These are phyloP conservation scores for Apiospora kogelbergensis DNA, from an alignment of 2,329 filamentous ascomycete species.

Conservation along the genomic window DNA sequence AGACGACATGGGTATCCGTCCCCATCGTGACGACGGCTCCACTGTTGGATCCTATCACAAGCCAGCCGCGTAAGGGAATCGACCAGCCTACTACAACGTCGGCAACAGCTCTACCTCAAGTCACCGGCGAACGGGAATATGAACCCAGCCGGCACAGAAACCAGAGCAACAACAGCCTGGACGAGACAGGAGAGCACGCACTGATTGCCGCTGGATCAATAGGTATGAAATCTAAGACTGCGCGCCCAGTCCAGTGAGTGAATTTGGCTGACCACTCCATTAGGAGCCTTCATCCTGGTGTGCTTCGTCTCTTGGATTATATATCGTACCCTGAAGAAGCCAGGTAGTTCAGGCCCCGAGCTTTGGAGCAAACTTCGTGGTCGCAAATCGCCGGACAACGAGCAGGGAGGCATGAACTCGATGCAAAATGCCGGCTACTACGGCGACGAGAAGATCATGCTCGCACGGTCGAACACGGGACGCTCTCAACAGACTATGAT, in stretches of 20 bases:
- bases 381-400: conserved; percentile 9
- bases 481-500: conserved; percentile 21
- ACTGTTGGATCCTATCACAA: conserved; percentile 8
- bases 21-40: conserved; percentile 6
- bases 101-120: not conserved
- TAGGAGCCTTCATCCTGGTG: conserved; percentile 45
- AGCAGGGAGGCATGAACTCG: conserved; percentile 20
- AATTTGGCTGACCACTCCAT: conserved; percentile 8
- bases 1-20: conserved; percentile 13
- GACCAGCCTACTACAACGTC: conserved; percentile 7
- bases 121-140: not conserved
- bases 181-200: conserved; percentile 30
- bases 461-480: conserved; percentile 17
- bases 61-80: conserved; percentile 15
- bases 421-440: conserved; percentile 24
- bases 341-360: conserved; percentile 16
- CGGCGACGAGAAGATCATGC: conserved; percentile 20
- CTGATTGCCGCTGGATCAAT: conserved; percentile 36
- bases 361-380: conserved; percentile 19
- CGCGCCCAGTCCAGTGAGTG: not conserved
- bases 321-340: conserved; percentile 39
- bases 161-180: conserved; percentile 18
- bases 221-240: conserved; percentile 23
- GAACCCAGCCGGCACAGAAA: not conserved
- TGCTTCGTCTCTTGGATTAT: conserved; percentile 46